Evolutionary conservation across 78 protist genomes (phyloP), one percentile per base, ranked within the genome.

Genomic region (Tieghemostelium lacteum): DNA sequence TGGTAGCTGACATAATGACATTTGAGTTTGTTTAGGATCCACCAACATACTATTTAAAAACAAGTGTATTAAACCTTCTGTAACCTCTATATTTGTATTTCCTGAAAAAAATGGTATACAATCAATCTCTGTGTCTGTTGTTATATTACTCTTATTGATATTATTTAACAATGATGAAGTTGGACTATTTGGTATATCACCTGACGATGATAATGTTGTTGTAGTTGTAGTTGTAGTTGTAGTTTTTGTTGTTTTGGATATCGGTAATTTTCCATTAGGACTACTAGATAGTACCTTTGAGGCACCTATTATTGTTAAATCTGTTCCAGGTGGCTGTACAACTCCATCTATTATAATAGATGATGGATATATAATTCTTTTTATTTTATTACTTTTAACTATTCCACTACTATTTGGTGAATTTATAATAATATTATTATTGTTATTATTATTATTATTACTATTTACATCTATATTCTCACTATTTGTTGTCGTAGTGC

Each of bases 101-200:
- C 94, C 95, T 1, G 93, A 88, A 54, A 88, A 93, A 60, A 93
- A 93, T 58, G 91, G 91, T 58, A 83, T 83, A 40, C 34, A 22
- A 16, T 57, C 92, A 10, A 45, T 33, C 22, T 31, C 10, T 71
- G 37, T 3, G 36, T 36, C 20, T 42, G 26, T 26, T 7, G 60
- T 29, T 3, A 37, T 42, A 12, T 37, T 24, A 5, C 40, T n/a
- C 4, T 22, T 52, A 2, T 29, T 19, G 17, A 10, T 3, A 34
- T 20, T 33, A 34, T 34, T 73, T 42, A 8, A 26, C 14, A 2
- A 22, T 22, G 76, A 37, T 0, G 57, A 36, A n/a, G 29, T 29
- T 6, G 14, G 16, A 28, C 19, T 16, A 73, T 49, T 4, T 28
- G 37, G 2, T 33, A 62, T 45, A 16, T 37, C 26, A n/a, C 34